Evolutionary conservation across 441 rosid genomes (phyloP), one percentile per base, ranked within the genome.

Genomic region (Mallotus japonicus): DNA sequence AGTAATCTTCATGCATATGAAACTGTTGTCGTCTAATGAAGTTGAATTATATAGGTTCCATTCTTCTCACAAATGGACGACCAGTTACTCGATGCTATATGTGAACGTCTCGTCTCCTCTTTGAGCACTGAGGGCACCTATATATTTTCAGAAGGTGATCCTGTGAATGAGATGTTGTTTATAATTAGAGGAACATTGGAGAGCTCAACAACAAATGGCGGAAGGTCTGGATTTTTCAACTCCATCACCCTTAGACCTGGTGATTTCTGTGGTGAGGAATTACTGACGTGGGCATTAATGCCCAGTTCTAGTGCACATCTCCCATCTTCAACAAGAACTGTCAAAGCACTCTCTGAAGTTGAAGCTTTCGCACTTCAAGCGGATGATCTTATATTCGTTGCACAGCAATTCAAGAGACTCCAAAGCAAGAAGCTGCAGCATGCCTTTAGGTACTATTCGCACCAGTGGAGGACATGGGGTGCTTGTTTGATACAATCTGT

Each of bases 391-490:
- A 70, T 61, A 44, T 78, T 78, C 32, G 78, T 83, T 0, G 84
- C 81, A 0, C 67, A 77, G 14, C 84, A 83, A 37, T 83, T 83
- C 73, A 81, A 77, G 66, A 51, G 77, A 16, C 86, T 83, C 13
- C 84, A 83, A 40, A 83, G 81, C 82, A 83, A 78, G 69, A 73
- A 69, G 61, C 70, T 83, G 32, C 82, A 74, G 64, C 82, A 80
- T 60, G 83, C 83, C 7, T 80, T 80, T 54, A 70, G 80, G 73
- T 76, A 76, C 73, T 80, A 80, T 67, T 80, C 84, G 12, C 86
- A 80, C 44, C 86, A 83, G 59, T 83, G 86, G 86, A 62, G 84
- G 51, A 78, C 86, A 12, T 78, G 86, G 86, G 84, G 65, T 4
- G 81, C 84, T 57, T 79, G 84, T 37, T 75, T 83, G 74, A 74